Evolutionary conservation across 1,139 yeast genomes (phyloP).

Genomic region (Blastobotrys malaysiensis): DNA sequence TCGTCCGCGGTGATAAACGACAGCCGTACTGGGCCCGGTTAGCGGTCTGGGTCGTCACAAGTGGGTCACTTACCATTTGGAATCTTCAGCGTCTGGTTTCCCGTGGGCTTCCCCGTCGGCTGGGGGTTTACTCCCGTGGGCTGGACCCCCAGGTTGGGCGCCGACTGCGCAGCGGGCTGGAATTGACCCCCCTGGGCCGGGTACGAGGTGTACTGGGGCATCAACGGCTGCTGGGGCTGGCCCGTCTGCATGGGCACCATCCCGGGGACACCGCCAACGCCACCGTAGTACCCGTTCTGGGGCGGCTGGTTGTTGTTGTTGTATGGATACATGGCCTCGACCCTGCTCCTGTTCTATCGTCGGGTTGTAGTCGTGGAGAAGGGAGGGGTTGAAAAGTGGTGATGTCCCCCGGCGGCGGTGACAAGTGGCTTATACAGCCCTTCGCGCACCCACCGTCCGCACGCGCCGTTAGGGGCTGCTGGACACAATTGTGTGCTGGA

Average conservation of each 20-base stretch:
- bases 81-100: constrained; percentile 16
- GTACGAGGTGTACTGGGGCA: constrained; percentile 36
- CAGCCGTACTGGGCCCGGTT: constrained; percentile 46
- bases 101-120: constrained; percentile 17
- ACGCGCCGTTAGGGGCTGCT: no score
- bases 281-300: background rate
- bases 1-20: constrained; percentile 82
- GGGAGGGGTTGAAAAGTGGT: background rate
- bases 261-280: constrained; percentile 6
- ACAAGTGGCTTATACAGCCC: background rate
- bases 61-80: constrained; percentile 31
- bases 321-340: background rate
- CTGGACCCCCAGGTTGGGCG: background rate
- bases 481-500: no score
- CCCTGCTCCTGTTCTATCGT: background rate
- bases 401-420: background rate
- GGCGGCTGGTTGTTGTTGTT: background rate
- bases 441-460: background rate
- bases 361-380: background rate
- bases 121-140: background rate
- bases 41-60: background rate
- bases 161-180: constrained; percentile 21
- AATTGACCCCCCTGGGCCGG: background rate
- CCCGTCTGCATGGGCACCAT: background rate
- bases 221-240: constrained; percentile 11